Evolutionary conservation across 306 rosid species (phyloP).

Genomic region (Erythrophleum fordii): DNA sequence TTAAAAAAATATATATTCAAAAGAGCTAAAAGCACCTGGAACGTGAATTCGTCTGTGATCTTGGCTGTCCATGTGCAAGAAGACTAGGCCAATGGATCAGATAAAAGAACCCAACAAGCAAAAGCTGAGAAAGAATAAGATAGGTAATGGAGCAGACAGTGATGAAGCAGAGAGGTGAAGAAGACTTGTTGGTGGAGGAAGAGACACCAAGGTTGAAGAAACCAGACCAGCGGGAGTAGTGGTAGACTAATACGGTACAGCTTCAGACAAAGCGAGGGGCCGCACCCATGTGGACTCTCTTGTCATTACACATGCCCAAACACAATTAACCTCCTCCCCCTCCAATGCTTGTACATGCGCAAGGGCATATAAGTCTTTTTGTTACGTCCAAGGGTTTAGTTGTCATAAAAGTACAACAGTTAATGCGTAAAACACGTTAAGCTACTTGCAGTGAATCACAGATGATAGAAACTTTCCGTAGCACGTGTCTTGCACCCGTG

Average conservation of each 20-base stretch:
- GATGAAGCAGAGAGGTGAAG: neutral
- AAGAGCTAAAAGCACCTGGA: slow-evolving; percentile 37
- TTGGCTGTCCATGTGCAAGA: slow-evolving; percentile 30
- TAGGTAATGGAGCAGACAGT: neutral
- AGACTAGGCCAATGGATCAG: neutral
- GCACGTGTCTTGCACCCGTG: slow-evolving; percentile 42
- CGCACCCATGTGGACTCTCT: neutral
- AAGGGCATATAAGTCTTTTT: neutral
- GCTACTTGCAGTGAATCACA: neutral
- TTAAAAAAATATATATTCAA: neutral
- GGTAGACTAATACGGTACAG: neutral
- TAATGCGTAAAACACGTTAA: neutral
- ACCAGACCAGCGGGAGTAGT: neutral
- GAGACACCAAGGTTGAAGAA: neutral
- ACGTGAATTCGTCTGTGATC: slow-evolving; percentile 28
- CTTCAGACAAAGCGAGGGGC: slow-evolving; percentile 5
- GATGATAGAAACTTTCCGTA: neutral
- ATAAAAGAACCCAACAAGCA: neutral
- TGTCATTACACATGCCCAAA: neutral
- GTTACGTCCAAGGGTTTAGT: neutral
- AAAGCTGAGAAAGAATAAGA: neutral
- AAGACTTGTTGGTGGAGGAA: neutral
- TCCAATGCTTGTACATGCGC: neutral
- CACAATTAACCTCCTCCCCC: neutral
- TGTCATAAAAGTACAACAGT: neutral